phyloP scores from a whole-genome alignment of 192 early-diverging fungal genomes.

The Entophlyctis luteolus region DNA sequence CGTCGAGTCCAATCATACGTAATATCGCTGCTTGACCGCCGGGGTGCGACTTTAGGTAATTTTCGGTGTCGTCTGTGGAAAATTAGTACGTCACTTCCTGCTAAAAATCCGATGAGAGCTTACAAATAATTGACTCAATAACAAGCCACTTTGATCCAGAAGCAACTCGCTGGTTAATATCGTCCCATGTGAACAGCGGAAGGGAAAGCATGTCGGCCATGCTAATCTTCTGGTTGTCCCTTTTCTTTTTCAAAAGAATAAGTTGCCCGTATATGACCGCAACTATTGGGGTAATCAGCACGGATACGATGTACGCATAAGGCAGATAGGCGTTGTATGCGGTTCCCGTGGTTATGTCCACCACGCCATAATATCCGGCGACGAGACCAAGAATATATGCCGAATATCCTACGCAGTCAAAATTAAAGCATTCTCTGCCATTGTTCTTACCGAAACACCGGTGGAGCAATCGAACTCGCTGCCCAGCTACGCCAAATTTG shows the following conservation, averaged over 20 bases:
- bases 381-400: slow-evolving; percentile 25
- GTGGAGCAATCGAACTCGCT: slow-evolving; percentile 2
- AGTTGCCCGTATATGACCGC: slow-evolving; percentile 12
- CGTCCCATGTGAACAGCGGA: slow-evolving; percentile 33
- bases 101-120: background rate
- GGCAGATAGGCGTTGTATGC: background rate
- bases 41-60: slow-evolving; percentile 26
- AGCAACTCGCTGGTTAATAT: slow-evolving; percentile 22
- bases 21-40: slow-evolving; percentile 19
- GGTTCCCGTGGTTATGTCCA: slow-evolving; percentile 19
- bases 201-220: background rate
- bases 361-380: slow-evolving; percentile 26
- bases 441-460: background rate
- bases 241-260: background rate
- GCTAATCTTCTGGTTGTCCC: background rate
- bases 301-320: background rate
- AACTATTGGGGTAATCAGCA: background rate
- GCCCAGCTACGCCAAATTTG: background rate
- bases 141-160: slow-evolving; percentile 34
- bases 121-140: slow-evolving; percentile 31
- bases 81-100: background rate
- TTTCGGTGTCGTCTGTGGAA: slow-evolving; percentile 24
- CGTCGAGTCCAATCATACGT: slow-evolving; percentile 27
- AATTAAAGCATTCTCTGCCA: background rate
- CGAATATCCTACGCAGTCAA: background rate